These are phyloP conservation scores for Nyctanthes arbortristis DNA, from an alignment of 257 asterid genomes.

Conservation along the genomic window DNA sequence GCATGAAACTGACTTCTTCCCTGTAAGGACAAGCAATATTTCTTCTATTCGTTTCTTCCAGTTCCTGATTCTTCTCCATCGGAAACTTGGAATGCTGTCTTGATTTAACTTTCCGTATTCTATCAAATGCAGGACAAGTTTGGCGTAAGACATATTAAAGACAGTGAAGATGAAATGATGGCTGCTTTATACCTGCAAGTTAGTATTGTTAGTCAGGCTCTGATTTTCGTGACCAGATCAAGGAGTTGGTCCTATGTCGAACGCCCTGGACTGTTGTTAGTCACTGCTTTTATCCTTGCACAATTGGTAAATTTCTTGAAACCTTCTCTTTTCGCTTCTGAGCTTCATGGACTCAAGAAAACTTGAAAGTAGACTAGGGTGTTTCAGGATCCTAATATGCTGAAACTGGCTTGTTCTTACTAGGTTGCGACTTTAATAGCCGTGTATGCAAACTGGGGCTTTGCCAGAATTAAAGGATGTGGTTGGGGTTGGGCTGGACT, in stretches of 20 bases:
- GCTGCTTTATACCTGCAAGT: constrained; percentile 93
- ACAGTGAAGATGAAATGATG: constrained; percentile 60
- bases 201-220: constrained; percentile 94
- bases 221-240: constrained; percentile 84
- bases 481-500: constrained; percentile 99
- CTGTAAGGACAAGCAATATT: constrained; percentile 40
- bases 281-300: constrained; percentile 69
- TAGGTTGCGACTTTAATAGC: constrained; percentile 89
- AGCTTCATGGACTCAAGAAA: neutral
- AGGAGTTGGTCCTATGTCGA: constrained; percentile 81
- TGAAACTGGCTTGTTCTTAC: constrained; percentile 7
- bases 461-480: constrained; percentile 83
- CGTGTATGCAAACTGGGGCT: constrained; percentile 86
- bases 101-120: neutral
- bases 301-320: constrained; percentile 57
- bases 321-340: neutral
- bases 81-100: neutral
- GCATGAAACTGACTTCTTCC: constrained; percentile 65
- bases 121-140: constrained; percentile 53
- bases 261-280: constrained; percentile 75
- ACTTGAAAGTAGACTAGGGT: neutral
- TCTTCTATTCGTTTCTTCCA: neutral
- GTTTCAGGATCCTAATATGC: neutral
- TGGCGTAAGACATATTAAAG: constrained; percentile 54
- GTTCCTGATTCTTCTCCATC: neutral